Base-by-base conservation (phyloP, 768 basidiomycete genomes). In the Clathrus columnatus region DNA sequence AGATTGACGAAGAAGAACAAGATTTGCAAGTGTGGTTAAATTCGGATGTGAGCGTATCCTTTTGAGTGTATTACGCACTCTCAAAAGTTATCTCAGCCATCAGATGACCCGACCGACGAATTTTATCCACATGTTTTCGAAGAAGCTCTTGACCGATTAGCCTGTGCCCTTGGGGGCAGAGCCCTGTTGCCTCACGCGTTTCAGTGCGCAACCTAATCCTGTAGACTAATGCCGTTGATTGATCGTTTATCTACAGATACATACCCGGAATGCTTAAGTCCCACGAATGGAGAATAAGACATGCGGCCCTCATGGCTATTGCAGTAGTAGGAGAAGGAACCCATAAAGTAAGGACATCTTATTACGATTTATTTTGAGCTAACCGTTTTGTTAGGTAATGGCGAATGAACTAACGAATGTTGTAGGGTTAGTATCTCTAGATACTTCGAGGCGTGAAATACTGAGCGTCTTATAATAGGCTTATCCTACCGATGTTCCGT, bases 291-390 rank as follows among this genome's bases (percentile, higher is more conserved):
- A 76, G 87, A 51, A 77, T 82, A 24, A 75, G 91, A 26, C 90
- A 94, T 62, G 90, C 89, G 0, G 91, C 87, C 10, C 70, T 94
- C 23, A 88, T 91, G 80, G 88, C 89, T 0, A 85, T 95, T 55
- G 88, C 88, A 0, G 80, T 85, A 0, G 84, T 93, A 50, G 89
- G 82, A 0, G 91, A 93, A 68, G 91, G 91, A 1, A 89, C 87
- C 0, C 81, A 78, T 32, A 84, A 83, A 72, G 82, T 84, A 45
- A 21, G 66, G 60, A 16, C 41, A 8, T n/a, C n/a, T n/a, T n/a
- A n/a, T 26, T 59, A 20, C 23, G 10, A 36, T 11, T 48, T 30
- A 47, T 54, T 50, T 43, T 20, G 21, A 8, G 51, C 49, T 32
- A 51, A 41, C 54, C 32, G 20, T 51, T 43, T 26, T 28, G 51